phyloP scores from a whole-genome alignment of 2,329 filamentous ascomycete species.

The Fusarium marasasianum region DNA sequence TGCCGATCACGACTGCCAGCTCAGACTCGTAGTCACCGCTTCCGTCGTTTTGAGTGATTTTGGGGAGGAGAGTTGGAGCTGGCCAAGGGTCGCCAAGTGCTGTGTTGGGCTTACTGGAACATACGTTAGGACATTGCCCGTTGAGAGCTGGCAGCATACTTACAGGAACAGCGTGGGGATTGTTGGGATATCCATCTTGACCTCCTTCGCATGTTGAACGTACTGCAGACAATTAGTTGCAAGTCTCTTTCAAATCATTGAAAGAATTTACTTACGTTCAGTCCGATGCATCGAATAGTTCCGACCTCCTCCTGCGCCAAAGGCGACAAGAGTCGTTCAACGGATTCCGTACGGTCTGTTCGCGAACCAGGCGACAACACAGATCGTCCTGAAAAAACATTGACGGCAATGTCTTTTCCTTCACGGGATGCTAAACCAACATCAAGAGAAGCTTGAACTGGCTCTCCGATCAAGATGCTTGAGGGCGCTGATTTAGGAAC shows the following conservation, averaged over 20 bases:
- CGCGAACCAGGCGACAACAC: background rate
- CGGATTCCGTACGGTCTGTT: background rate
- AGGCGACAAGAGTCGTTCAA: background rate
- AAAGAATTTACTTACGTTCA: background rate
- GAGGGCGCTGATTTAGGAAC: conserved; percentile 1
- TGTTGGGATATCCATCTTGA: background rate
- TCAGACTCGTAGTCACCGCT: conserved; percentile 11
- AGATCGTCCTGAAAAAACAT: background rate
- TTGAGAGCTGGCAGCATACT: no score
- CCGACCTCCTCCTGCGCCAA: background rate
- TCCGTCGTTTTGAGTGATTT: conserved; percentile 4
- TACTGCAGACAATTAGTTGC: background rate
- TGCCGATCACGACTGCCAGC: background rate
- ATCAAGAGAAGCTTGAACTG: background rate
- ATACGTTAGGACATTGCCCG: no score
- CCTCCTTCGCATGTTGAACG: conserved; percentile 3
- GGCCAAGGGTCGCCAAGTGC: background rate
- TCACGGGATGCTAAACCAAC: background rate
- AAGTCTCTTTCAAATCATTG: accelerated
- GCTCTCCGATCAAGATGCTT: background rate
- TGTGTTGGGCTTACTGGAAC: background rate
- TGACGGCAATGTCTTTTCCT: background rate
- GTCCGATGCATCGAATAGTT: background rate
- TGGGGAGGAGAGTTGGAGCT: background rate
- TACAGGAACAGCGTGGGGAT: conserved; percentile 7